phyloP scores from a whole-genome alignment of 257 asterid genomes.

The Solanum neorickii region DNA sequence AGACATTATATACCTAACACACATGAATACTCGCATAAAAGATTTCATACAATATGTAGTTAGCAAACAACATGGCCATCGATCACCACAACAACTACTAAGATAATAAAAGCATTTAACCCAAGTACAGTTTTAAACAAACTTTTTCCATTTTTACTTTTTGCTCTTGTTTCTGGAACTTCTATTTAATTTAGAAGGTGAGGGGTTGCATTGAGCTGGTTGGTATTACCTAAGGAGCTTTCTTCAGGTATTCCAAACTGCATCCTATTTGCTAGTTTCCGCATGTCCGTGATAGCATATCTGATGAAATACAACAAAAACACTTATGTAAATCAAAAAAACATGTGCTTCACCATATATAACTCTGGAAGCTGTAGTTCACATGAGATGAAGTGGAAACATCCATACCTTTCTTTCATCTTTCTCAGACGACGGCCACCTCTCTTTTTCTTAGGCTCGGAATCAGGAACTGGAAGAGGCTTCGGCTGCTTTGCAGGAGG shows the following conservation, averaged over 20 bases:
- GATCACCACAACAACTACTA: background rate
- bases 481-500: slow-evolving; percentile 98
- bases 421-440: slow-evolving; percentile 95
- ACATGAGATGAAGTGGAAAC: background rate
- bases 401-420: slow-evolving; percentile 82
- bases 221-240: slow-evolving; percentile 77
- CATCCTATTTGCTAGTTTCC: slow-evolving; percentile 95
- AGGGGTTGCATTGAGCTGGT: background rate
- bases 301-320: slow-evolving; percentile 24
- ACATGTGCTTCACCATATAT: background rate
- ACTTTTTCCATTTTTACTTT: background rate
- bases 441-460: slow-evolving; percentile 95
- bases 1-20: background rate
- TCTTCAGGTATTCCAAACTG: slow-evolving; percentile 93
- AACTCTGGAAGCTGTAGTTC: background rate
- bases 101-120: background rate
- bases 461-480: slow-evolving; percentile 98
- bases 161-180: background rate
- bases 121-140: background rate
- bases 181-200: background rate
- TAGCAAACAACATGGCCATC: background rate
- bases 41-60: background rate
- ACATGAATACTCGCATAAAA: background rate
- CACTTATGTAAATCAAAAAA: background rate
- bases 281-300: slow-evolving; percentile 94